Base-by-base conservation (phyloP, 345 rosid genomes). In the Corchorus capsularis region DNA sequence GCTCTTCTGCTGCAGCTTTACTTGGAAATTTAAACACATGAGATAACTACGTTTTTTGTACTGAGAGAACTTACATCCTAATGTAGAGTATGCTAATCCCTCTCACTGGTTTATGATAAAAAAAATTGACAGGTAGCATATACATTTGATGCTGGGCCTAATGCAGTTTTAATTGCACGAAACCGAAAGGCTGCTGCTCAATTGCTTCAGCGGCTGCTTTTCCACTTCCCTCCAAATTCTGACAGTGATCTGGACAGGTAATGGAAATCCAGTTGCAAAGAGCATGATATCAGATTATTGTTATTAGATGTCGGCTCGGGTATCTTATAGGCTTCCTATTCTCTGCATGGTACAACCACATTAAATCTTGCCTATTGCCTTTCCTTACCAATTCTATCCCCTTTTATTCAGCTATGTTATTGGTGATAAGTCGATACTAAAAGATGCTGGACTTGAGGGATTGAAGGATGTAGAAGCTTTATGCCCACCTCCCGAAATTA, bases 71-170 rank as follows among this genome's bases (percentile, higher is more conserved):
- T 27, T 27, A 27, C 27, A 27, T 27, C 27, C 27, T 27, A 27
- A 27, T 27, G 27, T 27, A 27, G 27, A 27, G 27, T 27, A 27
- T 27, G 27, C 27, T 27, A 27, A 27, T 27, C 27, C 27, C 27
- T 39, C 43, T 39, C 43, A 2, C 15, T 78, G 66, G 27, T 79
- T 70, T 41, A 79, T 70, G 41, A 67, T 46, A 41, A 76, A 75
- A 76, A 75, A 72, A 82, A 59, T 69, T 85, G 61, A 70, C 89
- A 94, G 98, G 92, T 94, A 77, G 95, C 98, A 43, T 94, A 93
- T 77, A 94, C 98, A 50, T 94, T 93, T 64, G 98, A 94, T 82
- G 98, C 98, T 71, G 98, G 98, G 79, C 98, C 98, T 2, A 94
- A 93, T 61, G 97, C 98, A 2, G 98, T 94, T 78, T 77, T 94